A percentile compares a stretch with the other conserved stretches of the same genome.
Conservation (phyloP, 1,284 basidiomycete genomes). For the Stereum hirsutum region DNA sequence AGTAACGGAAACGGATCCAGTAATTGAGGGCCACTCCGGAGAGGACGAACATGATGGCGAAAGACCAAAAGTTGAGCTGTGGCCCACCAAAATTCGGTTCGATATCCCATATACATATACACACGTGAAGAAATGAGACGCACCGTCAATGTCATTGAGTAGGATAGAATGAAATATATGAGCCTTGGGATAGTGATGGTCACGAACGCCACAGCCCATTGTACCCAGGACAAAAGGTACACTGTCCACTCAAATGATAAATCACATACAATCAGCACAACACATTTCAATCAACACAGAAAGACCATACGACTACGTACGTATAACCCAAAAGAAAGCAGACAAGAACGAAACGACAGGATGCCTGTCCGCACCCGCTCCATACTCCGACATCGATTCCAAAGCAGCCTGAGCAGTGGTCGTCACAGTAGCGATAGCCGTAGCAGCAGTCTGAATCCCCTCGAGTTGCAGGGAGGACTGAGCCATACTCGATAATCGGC, state of each 20-base stretch:
- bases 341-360: constrained; percentile 70
- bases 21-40: constrained; percentile 69
- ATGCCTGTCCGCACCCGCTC: constrained; percentile 27
- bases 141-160: constrained; percentile 83
- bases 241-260: constrained; percentile 64
- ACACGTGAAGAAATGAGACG: constrained; percentile 12
- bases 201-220: constrained; percentile 60
- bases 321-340: constrained; percentile 78
- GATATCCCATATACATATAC: constrained; percentile 1
- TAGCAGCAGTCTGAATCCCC: too few species aligned
- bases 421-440: too few species aligned
- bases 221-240: constrained; percentile 73
- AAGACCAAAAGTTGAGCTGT: constrained; percentile 84
- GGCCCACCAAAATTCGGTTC: constrained; percentile 1
- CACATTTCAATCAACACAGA: not conserved
- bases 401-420: too few species aligned
- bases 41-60: constrained; percentile 66
- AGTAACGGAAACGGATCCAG: constrained; percentile 76
- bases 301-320: constrained; percentile 32
- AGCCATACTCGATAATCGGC: too few species aligned
- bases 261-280: not conserved
- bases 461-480: too few species aligned
- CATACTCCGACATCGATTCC: too few species aligned
- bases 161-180: constrained; percentile 74
- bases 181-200: constrained; percentile 76